These are phyloP conservation scores for Persicaria tinctoria DNA, from an alignment of 148 eudicot genomes.

Conservation along the genomic window DNA sequence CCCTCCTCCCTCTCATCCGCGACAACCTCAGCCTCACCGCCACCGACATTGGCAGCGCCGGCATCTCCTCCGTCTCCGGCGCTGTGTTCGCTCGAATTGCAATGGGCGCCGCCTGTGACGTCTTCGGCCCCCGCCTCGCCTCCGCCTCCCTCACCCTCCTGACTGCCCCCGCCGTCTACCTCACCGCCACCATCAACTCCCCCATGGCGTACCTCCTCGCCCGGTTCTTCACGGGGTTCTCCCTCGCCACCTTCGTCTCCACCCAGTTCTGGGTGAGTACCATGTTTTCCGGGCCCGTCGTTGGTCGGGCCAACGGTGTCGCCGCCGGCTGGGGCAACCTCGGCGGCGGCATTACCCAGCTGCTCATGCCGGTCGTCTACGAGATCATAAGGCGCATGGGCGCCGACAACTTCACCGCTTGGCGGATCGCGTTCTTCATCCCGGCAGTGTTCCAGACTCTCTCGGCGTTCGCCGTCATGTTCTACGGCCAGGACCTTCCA, in stretches of 20 bases:
- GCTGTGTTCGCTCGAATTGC: constrained; percentile 43
- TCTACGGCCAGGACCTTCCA: constrained; percentile 16
- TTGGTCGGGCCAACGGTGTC: constrained; percentile 31
- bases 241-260: constrained; percentile 48
- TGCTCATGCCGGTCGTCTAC: constrained; percentile 37
- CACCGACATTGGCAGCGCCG: constrained; percentile 34
- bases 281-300: constrained; percentile 36
- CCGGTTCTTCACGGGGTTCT: constrained; percentile 44
- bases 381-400: constrained; percentile 20
- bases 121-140: constrained; percentile 35
- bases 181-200: constrained; percentile 15
- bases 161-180: constrained; percentile 33
- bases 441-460: constrained; percentile 33
- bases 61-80: constrained; percentile 38
- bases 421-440: constrained; percentile 37
- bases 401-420: constrained; percentile 23
- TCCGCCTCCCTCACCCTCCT: constrained; percentile 19
- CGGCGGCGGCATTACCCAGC: constrained; percentile 44
- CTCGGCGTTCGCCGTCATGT: constrained; percentile 26
- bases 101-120: constrained; percentile 48
- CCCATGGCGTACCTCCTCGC: constrained; percentile 23
- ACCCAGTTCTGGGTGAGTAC: constrained; percentile 56
- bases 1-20: constrained; percentile 50
- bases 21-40: constrained; percentile 36
- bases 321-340: constrained; percentile 34